Percentiles rank a stretch among this genome's conserved stretches.
Conservation (phyloP, 2,329 filamentous ascomycete species). For the Fusarium veterinarium region DNA sequence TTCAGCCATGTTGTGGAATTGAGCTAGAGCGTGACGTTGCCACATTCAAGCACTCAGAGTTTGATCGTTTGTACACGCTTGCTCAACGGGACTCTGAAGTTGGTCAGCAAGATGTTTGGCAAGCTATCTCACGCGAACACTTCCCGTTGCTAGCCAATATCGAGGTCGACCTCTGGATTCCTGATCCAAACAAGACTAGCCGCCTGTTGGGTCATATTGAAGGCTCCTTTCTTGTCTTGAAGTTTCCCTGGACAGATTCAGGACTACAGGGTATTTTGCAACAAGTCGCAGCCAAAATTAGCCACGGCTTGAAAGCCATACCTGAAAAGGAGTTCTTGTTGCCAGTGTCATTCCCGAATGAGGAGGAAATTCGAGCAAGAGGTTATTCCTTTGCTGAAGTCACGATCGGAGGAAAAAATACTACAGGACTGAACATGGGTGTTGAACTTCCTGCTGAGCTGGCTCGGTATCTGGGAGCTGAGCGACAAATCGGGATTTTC, state of each 20-base stretch:
- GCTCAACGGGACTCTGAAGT: slow-evolving; percentile 63
- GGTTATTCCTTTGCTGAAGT: slow-evolving; percentile 72
- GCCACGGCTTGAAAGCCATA: slow-evolving; percentile 58
- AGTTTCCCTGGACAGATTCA: slow-evolving; percentile 70
- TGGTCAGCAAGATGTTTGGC: slow-evolving; percentile 65
- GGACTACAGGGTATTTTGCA: slow-evolving; percentile 62
- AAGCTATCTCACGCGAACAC: slow-evolving; percentile 76
- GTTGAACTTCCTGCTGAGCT: slow-evolving; percentile 71
- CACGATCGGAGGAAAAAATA: slow-evolving; percentile 71
- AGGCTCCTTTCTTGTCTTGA: slow-evolving; percentile 70
- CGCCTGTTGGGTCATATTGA: slow-evolving; percentile 64
- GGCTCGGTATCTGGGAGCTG: slow-evolving; percentile 73
- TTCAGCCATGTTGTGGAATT: slow-evolving; percentile 84
- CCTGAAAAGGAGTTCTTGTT: slow-evolving; percentile 74
- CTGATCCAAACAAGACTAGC: slow-evolving; percentile 67
- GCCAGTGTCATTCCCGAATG: slow-evolving; percentile 71
- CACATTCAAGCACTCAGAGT: slow-evolving; percentile 76
- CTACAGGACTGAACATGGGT: slow-evolving; percentile 66
- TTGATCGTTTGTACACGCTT: slow-evolving; percentile 86
- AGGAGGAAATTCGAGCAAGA: slow-evolving; percentile 66
- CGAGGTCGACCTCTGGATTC: slow-evolving; percentile 74
- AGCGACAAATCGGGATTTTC: slow-evolving; percentile 75
- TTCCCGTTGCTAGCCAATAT: slow-evolving; percentile 79
- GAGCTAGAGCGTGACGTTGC: slow-evolving; percentile 75
- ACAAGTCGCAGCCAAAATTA: slow-evolving; percentile 62